Evolutionary conservation across 371 early-diverging fungal species (phyloP), one percentile per base, ranked within the genome.

Genomic region (Conidiobolus incongruus): DNA sequence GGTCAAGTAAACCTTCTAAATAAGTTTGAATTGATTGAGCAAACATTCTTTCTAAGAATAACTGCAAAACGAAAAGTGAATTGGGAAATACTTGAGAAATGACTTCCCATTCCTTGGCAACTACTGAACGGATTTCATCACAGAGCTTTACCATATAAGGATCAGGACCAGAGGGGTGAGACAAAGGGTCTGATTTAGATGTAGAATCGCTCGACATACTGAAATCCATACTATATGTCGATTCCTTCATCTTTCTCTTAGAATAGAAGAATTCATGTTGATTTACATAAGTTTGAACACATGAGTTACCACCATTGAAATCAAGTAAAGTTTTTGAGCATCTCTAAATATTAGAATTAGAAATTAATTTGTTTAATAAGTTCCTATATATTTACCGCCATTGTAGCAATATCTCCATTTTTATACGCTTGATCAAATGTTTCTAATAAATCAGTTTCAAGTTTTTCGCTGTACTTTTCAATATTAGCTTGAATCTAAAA

Each of bases 231-330:
- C 34, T 46, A 15, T 33, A 35, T 2, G 44, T 35, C 12, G 42
- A 32, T 43, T 76, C 77, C 30, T 61, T 65, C 44, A 80, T 59
- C 35, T 79, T 77, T 52, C 77, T 61, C 45, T 78, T 72, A 20
- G 81, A 76, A 55, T 85, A 74, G 50, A 94, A 93, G 49, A 94
- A 90, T 45, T 83, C 83, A 50, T 94, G 92, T 53, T 93, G 96
- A 60, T 89, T 91, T 28, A 96, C 80, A 50, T 90, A 96, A 5
- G 73, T 78, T 49, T 88, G 88, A 12, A 93, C 75, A 50, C 88
- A 87, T 0, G 91, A 90, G 36, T 75, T 68, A 21, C 96, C 94
- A 20, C 96, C 94, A 49, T 96, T 96, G 61, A 92, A 89, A 40
- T 90, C 89, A 38, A 75, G 66, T 40, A 96, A 59, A 1, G 83